phyloP scores from a whole-genome alignment of 1,284 basidiomycete species.

The Laetiporus sulphureus region DNA sequence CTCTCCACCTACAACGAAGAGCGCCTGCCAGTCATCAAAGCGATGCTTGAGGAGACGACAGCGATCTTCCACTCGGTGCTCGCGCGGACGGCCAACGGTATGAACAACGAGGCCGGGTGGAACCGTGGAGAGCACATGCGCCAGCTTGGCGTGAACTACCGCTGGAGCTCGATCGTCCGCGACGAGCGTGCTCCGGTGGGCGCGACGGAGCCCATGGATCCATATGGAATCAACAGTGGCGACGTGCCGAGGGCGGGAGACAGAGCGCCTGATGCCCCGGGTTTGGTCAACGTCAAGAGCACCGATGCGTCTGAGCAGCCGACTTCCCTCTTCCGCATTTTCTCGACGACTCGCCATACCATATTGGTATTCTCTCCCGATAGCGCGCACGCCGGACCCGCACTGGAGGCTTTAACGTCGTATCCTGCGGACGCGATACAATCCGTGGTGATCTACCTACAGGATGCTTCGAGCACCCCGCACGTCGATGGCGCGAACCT shows the following conservation, averaged over 20 bases:
- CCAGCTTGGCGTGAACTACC: slow-evolving; percentile 40
- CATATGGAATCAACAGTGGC: slow-evolving; percentile 14
- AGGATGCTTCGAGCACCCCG: no score
- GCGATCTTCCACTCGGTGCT: slow-evolving; percentile 1
- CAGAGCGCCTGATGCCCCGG: slow-evolving; percentile 37
- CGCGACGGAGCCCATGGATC: slow-evolving; percentile 12
- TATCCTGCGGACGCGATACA: slow-evolving; percentile 8
- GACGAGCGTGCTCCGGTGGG: slow-evolving; percentile 25
- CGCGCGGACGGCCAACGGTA: background rate
- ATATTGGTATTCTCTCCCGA: slow-evolving; percentile 20
- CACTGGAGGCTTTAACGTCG: slow-evolving; percentile 8
- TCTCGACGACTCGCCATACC: slow-evolving; percentile 19
- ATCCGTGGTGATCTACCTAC: background rate
- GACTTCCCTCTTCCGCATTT: slow-evolving; percentile 21
- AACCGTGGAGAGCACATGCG: slow-evolving; percentile 19
- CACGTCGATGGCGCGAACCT: background rate
- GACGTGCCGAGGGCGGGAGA: slow-evolving; percentile 35
- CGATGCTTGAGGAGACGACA: slow-evolving; percentile 19
- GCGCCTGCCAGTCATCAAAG: slow-evolving; percentile 21
- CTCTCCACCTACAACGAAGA: slow-evolving; percentile 22
- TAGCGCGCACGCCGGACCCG: background rate
- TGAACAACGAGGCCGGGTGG: background rate
- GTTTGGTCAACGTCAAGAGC: slow-evolving; percentile 16
- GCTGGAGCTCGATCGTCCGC: slow-evolving; percentile 37
- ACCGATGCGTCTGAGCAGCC: slow-evolving; percentile 1